Evolutionary conservation across 192 early-diverging fungal genomes (phyloP), one percentile per base, ranked within the genome.

Genomic region (Coemansia reversa): DNA sequence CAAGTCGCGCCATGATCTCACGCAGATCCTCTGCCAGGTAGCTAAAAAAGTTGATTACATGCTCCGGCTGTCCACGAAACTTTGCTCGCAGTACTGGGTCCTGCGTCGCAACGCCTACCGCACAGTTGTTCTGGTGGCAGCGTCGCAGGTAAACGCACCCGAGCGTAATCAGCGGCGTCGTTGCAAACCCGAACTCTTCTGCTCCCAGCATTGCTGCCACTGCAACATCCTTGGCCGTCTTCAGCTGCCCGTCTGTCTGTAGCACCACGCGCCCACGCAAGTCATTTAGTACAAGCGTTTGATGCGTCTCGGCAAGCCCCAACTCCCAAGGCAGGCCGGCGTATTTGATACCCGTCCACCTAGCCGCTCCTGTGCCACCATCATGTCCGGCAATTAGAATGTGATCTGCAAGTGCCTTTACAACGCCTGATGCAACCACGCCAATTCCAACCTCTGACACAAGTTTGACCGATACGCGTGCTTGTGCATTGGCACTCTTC

Each of bases 171-270:
- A 98, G 86, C n/a, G 97, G 97, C 23, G 94, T 91, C 3, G 97
- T 98, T 54, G 97, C 97, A 66, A 98, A 98, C 27, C 97, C 97
- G 89, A 93, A 97, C 84, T 98, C 97, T 75, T 98, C 97, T 54
- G 95, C 97, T 64, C 97, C 97, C 53, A 98, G 87, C 77, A 98
- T 84, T 80, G 95, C 95, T 3, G 97, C 95, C 76, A 98, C 88
- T 7, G 95, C 97, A 28, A 98, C 92, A 83, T 98, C 97, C 53
- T 92, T 88, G 47, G 94, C 97, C 7, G 95, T 98, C 83, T 93
- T 94, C 74, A 98, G 90, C 80, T 98, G 97, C 52, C 97, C 97
- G 82, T 98, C 97, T 25, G 97, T 97, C 83, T 98, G 97, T 55
- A 98, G 84, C 56, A 95, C 85, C 62, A 98, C 92, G 62, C 97